Base-by-base conservation (phyloP, 1,139 yeast species). In the Suhomyces yuchorum region DNA sequence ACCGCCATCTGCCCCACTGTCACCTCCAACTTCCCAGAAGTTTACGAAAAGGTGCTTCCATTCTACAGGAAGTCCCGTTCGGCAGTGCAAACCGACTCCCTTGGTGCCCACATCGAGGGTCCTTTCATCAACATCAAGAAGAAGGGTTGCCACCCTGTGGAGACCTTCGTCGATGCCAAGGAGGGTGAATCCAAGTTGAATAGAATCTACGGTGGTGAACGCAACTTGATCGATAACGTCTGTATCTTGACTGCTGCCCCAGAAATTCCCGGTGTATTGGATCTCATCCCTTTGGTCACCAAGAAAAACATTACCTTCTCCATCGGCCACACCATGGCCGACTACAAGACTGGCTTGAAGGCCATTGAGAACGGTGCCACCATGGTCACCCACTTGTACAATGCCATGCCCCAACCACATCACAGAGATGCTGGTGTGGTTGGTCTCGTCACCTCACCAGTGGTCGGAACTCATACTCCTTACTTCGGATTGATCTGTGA, bases 331-430 rank as follows among this genome's bases (percentile, higher is more conserved):
- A 78, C 85, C 12, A 73, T 68, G 57, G 68, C 82, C 36, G 76
- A 73, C 53, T 79, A 77, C 58, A 66, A 69, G 26, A 77, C 78
- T 17, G 82, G 80, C 9, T 56, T 75, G 18, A 66, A 72, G 48
- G 86, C 87, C 0, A 68, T 81, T 26, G 65, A 69, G 18, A 61
- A 70, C 17, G 87, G 87, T 24, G 84, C 84, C 19, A 62, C 77
- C 24, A 81, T 82, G 85, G 70, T 82, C 44, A 82, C 87, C 5
- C 87, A 82, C 58, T 71, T 82, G 51, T 82, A 79, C 63, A 82
- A 82, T 56, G 87, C 87, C 55, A 82, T 82, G 87, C 84, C 85
- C 2, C 84, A 79, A 59, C 84, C 84, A 1, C 86, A 81, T 57
- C 86, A 82, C 57, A 68, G 87, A 56, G 79, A 81, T 44, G 81